These are phyloP conservation scores for Rhynchospora tenuis DNA, from an alignment of 176 grass and related monocot genomes.

Conservation along the genomic window DNA sequence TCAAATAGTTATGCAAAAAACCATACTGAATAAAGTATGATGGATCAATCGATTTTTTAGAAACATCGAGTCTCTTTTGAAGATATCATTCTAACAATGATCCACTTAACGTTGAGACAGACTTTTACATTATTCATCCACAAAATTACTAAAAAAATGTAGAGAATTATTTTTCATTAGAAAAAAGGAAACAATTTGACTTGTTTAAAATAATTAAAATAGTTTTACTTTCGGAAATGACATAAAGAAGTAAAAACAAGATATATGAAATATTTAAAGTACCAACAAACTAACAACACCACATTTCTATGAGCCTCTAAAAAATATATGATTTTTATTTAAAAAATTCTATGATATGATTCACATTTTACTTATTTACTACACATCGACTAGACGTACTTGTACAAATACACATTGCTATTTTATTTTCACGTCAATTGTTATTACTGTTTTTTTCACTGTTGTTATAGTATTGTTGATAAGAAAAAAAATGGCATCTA, in stretches of 20 bases:
- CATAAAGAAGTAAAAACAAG: too few relatives aligned
- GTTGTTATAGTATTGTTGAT: not conserved
- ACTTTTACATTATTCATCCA: not conserved
- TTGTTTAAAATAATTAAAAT: too few relatives aligned
- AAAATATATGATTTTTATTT: too few relatives aligned
- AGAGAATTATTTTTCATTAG: not conserved
- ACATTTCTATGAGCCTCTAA: too few relatives aligned
- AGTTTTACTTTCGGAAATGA: too few relatives aligned
- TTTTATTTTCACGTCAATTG: not conserved
- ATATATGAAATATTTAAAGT: too few relatives aligned
- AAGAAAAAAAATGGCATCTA: not conserved
- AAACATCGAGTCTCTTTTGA: not conserved
- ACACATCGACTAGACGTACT: too few relatives aligned
- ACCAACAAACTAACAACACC: too few relatives aligned
- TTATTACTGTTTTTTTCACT: not conserved
- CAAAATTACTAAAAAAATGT: not conserved
- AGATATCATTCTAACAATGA: too few relatives aligned
- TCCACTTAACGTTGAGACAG: too few relatives aligned
- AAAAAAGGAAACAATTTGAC: not conserved
- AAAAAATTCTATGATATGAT: too few relatives aligned
- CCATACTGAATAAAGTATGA: not conserved
- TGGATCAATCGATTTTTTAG: not conserved
- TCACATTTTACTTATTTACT: too few relatives aligned
- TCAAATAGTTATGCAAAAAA: not conserved
- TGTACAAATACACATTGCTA: not conserved